A percentile compares a stretch with the other conserved stretches of the same genome.
These are phyloP conservation scores for Penicillium pancosmium DNA, from an alignment of 495 filamentous ascomycete species.

Conservation along the genomic window DNA sequence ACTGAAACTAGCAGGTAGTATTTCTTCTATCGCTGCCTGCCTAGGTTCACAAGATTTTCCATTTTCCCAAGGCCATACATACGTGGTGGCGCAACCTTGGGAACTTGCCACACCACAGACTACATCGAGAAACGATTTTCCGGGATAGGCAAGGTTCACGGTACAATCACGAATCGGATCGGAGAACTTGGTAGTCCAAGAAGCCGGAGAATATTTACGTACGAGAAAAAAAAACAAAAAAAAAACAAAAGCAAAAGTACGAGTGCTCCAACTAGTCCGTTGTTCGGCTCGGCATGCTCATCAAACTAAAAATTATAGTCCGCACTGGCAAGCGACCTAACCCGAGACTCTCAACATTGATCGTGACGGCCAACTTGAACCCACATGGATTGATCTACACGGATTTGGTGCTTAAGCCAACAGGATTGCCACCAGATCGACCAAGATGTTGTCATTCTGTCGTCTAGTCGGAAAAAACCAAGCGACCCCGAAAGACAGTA, in stretches of 20 bases:
- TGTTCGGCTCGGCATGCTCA: conserved; percentile 1
- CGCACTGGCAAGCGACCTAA: not conserved
- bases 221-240: not conserved
- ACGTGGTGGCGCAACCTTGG: conserved; percentile 13
- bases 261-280: not conserved
- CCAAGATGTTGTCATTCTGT: conserved; percentile 3
- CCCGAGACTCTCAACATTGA: not conserved
- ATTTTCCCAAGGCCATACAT: not conserved
- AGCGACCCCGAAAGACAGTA: not conserved
- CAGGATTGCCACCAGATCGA: conserved; percentile 7
- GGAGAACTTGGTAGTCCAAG: not conserved
- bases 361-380: not conserved
- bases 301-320: not conserved
- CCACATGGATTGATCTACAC: conserved; percentile 6
- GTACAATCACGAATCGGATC: conserved; percentile 2
- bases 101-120: conserved; percentile 10
- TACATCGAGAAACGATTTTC: conserved; percentile 13
- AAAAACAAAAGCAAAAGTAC: not conserved
- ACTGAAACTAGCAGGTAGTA: conserved; percentile 11
- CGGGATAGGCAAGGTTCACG: not conserved
- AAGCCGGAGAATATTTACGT: conserved; percentile 4
- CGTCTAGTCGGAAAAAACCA: conserved; percentile 1
- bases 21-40: conserved; percentile 4
- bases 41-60: not conserved
- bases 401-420: not conserved